Base-by-base conservation (phyloP, 1,284 basidiomycete species). In the Irpex sp. region DNA sequence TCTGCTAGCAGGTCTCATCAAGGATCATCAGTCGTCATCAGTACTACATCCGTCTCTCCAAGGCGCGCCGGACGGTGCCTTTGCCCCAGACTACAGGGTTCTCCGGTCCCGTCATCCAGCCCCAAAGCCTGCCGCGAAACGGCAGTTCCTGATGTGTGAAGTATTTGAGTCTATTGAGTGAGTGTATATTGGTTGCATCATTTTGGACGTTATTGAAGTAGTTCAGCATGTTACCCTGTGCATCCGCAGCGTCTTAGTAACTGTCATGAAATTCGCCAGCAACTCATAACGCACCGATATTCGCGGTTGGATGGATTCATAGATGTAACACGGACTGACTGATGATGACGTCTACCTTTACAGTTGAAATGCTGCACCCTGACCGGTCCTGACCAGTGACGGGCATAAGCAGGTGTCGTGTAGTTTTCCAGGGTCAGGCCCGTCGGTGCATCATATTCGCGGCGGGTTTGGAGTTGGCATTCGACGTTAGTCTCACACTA, bases 401-500 rank as follows among this genome's bases (percentile, higher is more conserved):
- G 49, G 11, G 49, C 13, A 51, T 21, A 51, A 47, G 9, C n/a
- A n/a, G 44, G n/a, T 47, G 9, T 47, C n/a, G 44, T 47, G 44
- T 3, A 13, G 44, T 21, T 51, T 51, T 51, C 49, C 49, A 51
- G 49, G 49, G 49, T 17, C 49, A 51, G 49, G 49, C n/a, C 15
- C 49, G 49, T 51, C 49, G 49, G 49, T 21, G 15, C 40, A 44
- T 44, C 40, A 44, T 44, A 15, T 44, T 15, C 40, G 40, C 40
- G 40, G 15, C 40, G 40, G 49, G 49, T 51, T 51, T 51, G 49
- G 49, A 51, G 49, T 51, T 51, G 49, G 19, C 49, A 34, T 7
- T 56, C 54, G 54, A 56, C 54, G 13, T 26, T 56, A 36, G 54
- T 56, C 54, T 56, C 54, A 36, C 54, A 56, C 54, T 56, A 56